phyloP scores from a whole-genome alignment of 2,329 filamentous ascomycete species.

The Cladophialophora psammophila region DNA sequence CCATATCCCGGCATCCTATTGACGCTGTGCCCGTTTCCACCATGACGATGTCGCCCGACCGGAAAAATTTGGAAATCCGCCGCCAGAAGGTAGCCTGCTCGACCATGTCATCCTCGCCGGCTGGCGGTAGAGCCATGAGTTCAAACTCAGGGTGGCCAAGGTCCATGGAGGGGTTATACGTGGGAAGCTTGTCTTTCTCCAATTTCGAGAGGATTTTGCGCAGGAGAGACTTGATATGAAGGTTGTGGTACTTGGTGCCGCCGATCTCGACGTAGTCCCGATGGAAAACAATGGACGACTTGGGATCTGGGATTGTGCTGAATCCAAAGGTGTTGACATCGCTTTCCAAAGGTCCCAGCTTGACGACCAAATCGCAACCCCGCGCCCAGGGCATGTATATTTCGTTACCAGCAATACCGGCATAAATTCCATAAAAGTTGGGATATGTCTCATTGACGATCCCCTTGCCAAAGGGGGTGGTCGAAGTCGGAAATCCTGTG shows the following conservation, averaged over 20 bases:
- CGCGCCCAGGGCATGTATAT: conserved; percentile 50
- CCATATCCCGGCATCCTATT: conserved; percentile 61
- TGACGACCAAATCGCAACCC: conserved; percentile 55
- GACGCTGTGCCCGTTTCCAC: conserved; percentile 67
- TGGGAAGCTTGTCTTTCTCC: conserved; percentile 50
- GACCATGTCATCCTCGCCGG: conserved; percentile 58
- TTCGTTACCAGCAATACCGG: conserved; percentile 52
- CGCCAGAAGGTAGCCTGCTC: conserved; percentile 67
- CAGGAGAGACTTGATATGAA: conserved; percentile 80
- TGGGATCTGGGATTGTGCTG: conserved; percentile 42
- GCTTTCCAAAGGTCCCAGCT: conserved; percentile 57
- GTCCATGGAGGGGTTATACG: conserved; percentile 44
- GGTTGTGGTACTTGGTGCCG: conserved; percentile 76
- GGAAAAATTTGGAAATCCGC: conserved; percentile 63
- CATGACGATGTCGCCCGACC: conserved; percentile 62
- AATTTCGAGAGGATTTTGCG: conserved; percentile 70
- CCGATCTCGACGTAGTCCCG: conserved; percentile 75
- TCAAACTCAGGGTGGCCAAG: conserved; percentile 55
- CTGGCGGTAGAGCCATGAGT: conserved; percentile 57
- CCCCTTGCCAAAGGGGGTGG: conserved; percentile 59
- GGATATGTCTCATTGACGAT: conserved; percentile 57
- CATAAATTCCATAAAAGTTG: conserved; percentile 61
- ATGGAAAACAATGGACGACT: conserved; percentile 76
- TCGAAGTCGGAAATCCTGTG: conserved; percentile 58
- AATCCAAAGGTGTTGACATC: conserved; percentile 54